Percentiles rank a stretch among this genome's conserved stretches.
These are phyloP conservation scores for Trebouxia gelatinosa DNA, from an alignment of 163 green algal genomes.

Conservation along the genomic window DNA sequence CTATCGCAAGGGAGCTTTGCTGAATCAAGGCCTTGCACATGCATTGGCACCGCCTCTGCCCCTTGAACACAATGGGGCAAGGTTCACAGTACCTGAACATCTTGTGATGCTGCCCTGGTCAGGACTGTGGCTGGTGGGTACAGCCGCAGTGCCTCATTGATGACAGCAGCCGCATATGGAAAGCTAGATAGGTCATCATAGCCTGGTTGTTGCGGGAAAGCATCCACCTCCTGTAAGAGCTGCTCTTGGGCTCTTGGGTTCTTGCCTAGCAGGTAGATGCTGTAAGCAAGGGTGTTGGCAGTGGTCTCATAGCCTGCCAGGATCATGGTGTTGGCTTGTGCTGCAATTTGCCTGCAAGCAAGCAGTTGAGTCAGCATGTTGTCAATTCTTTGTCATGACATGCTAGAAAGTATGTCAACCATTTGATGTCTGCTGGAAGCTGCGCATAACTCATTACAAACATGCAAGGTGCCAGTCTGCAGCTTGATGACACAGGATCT, in stretches of 20 bases:
- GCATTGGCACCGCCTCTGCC: not conserved
- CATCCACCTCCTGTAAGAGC: constrained; percentile 46
- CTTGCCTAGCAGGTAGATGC: constrained; percentile 42
- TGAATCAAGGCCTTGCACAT: too few species aligned
- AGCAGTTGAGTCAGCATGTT: too few species aligned
- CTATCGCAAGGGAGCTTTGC: too few species aligned
- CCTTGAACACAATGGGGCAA: not conserved
- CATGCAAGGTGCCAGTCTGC: too few species aligned
- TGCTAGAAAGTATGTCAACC: too few species aligned
- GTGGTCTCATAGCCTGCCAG: constrained; percentile 60
- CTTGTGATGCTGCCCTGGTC: not conserved
- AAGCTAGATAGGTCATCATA: not conserved
- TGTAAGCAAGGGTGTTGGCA: constrained; percentile 53
- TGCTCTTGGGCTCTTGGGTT: constrained; percentile 42
- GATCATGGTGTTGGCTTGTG: constrained; percentile 9
- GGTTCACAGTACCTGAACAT: not conserved
- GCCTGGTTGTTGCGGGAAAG: constrained; percentile 3
- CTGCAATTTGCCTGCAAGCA: not conserved
- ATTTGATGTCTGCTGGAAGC: too few species aligned
- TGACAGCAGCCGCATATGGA: not conserved
- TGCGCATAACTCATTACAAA: too few species aligned
- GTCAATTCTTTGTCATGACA: too few species aligned
- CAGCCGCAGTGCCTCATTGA: constrained; percentile 5
- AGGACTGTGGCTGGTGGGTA: not conserved
- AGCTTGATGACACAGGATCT: too few species aligned